Conservation (phyloP, 1,284 basidiomycete species). For the Ganoderma leucocontextum region DNA sequence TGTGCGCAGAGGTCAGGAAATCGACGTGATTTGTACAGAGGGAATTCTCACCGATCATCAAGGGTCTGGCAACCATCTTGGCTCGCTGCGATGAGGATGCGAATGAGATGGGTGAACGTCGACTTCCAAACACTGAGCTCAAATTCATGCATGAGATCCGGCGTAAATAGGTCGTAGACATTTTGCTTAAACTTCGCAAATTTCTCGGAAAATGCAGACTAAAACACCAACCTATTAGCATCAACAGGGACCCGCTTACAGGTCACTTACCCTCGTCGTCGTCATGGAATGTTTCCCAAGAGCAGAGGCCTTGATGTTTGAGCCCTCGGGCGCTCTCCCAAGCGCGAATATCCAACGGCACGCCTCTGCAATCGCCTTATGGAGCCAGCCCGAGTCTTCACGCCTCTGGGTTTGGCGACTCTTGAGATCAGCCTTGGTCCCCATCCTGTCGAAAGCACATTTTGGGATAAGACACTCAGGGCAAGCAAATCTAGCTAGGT, state of each 20-base stretch:
- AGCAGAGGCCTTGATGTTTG: slow-evolving; percentile 1
- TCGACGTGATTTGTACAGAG: not conserved
- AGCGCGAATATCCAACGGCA: slow-evolving; percentile 28
- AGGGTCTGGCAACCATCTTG: slow-evolving; percentile 17
- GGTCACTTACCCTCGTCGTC: slow-evolving; percentile 7
- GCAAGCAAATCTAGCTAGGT: slow-evolving; percentile 27
- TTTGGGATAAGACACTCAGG: slow-evolving; percentile 19
- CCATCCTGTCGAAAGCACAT: slow-evolving; percentile 12
- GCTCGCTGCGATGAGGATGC: slow-evolving; percentile 20
- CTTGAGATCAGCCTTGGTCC: slow-evolving; percentile 8
- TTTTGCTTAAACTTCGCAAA: slow-evolving; percentile 36
- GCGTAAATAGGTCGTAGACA: slow-evolving; percentile 41
- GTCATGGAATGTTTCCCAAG: slow-evolving; percentile 24
- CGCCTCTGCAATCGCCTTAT: slow-evolving; percentile 9
- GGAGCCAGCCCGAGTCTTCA: slow-evolving; percentile 11
- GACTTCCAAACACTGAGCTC: slow-evolving; percentile 47
- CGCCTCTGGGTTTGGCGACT: slow-evolving; percentile 11
- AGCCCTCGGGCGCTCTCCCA: slow-evolving; percentile 12
- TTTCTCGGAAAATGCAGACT: slow-evolving; percentile 40
- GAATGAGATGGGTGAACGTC: slow-evolving; percentile 18
- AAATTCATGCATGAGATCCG: slow-evolving; percentile 49
- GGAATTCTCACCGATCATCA: slow-evolving; percentile 28
- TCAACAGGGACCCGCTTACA: not conserved
- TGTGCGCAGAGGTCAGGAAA: not conserved
- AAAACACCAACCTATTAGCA: not conserved